Evolutionary conservation across 192 early-diverging fungal species (phyloP).

Genomic region (Backusella tuberculispora): DNA sequence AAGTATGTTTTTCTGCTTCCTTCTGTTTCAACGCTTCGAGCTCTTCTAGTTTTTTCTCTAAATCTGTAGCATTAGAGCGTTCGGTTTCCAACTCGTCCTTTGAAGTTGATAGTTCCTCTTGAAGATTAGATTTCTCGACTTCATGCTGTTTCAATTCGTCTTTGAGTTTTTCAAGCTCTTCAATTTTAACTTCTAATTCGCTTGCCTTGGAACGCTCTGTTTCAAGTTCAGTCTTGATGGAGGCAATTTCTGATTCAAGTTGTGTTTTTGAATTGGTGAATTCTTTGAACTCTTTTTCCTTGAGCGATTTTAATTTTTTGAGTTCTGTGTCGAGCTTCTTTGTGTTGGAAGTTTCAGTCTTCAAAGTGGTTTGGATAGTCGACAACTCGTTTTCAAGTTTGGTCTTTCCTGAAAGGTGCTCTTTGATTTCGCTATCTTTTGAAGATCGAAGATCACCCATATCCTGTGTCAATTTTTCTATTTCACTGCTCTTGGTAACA

Average conservation of each 20-base stretch:
- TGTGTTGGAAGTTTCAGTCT: not conserved
- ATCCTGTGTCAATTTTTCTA: not conserved
- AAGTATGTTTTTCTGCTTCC: not conserved
- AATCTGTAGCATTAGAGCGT: not conserved
- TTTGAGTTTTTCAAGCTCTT: not conserved
- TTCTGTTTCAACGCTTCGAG: not conserved
- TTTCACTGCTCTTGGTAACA: not conserved
- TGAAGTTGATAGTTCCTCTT: not conserved
- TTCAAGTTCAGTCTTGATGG: not conserved
- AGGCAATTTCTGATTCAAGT: not conserved
- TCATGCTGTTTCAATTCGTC: not conserved
- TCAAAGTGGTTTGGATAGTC: not conserved
- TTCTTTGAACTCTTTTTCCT: not conserved
- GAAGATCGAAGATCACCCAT: not conserved
- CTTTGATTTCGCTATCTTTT: not conserved
- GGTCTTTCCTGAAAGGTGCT: not conserved
- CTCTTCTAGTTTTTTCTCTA: not conserved
- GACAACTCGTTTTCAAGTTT: not conserved
- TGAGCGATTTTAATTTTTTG: not conserved
- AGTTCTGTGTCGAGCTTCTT: conserved; percentile 6
- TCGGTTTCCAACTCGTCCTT: not conserved
- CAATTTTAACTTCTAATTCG: not conserved
- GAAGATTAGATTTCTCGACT: not conserved
- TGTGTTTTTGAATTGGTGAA: not conserved
- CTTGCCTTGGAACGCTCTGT: not conserved